These are phyloP conservation scores for Boletus edulis DNA, from an alignment of 768 basidiomycete species.

Conservation along the genomic window DNA sequence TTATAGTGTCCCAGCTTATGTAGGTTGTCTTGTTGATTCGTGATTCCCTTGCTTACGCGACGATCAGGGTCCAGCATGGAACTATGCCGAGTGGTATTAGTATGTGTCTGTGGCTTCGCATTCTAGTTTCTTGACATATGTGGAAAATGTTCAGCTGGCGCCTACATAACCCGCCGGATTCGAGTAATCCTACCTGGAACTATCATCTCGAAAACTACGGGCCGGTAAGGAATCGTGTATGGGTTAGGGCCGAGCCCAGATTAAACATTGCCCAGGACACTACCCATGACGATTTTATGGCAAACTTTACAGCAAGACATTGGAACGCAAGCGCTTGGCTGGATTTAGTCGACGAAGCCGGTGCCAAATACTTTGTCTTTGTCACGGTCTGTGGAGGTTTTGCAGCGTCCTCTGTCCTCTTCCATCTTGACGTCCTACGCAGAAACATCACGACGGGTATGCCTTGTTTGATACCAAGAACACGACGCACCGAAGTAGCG, in stretches of 20 bases:
- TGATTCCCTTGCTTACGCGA: neutral
- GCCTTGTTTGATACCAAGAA: conserved; percentile 54
- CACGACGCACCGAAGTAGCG: conserved; percentile 49
- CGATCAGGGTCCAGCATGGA: conserved; percentile 35
- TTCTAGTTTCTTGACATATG: neutral
- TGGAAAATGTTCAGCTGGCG: conserved; percentile 31
- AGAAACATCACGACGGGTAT: conserved; percentile 67
- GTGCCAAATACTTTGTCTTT: conserved; percentile 62
- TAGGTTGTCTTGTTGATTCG: conserved; percentile 3
- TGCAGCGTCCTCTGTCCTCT: neutral
- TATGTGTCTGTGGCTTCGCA: conserved; percentile 24
- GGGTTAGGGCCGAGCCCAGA: neutral
- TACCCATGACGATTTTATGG: conserved; percentile 58
- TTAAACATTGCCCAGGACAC: conserved; percentile 33
- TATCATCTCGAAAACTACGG: conserved; percentile 53
- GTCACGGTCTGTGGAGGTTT: conserved; percentile 39
- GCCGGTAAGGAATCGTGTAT: conserved; percentile 23
- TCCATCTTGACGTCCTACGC: neutral
- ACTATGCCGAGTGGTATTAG: conserved; percentile 59
- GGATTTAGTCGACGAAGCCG: conserved; percentile 51
- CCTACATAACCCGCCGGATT: conserved; percentile 36
- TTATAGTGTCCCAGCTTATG: conserved; percentile 47
- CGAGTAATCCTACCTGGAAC: conserved; percentile 41
- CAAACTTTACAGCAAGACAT: conserved; percentile 47
- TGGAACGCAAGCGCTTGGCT: conserved; percentile 57